These are phyloP conservation scores for Colletotrichum sp. DNA, from an alignment of 2,329 filamentous ascomycete genomes.

Conservation along the genomic window DNA sequence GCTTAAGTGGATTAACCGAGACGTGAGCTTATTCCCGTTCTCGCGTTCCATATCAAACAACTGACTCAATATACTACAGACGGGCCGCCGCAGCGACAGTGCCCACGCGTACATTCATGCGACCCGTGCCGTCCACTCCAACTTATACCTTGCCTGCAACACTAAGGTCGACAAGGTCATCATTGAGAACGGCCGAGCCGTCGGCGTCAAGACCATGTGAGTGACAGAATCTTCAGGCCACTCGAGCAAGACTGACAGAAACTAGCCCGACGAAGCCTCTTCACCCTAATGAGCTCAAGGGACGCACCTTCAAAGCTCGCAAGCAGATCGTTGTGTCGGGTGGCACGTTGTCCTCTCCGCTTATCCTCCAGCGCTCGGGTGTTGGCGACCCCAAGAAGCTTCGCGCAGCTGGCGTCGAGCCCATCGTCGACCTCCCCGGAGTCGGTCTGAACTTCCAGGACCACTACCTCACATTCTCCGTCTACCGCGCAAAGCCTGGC, in stretches of 20 bases:
- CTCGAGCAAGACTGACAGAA: not conserved
- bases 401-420: slow-evolving; percentile 69
- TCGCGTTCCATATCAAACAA: not conserved
- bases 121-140: slow-evolving; percentile 71
- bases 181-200: slow-evolving; percentile 73
- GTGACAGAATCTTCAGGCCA: slow-evolving; percentile 5
- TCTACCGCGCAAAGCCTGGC: slow-evolving; percentile 75
- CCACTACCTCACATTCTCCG: slow-evolving; percentile 74
- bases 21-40: slow-evolving; percentile 37
- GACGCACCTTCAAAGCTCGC: slow-evolving; percentile 66
- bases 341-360: slow-evolving; percentile 74
- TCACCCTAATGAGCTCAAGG: slow-evolving; percentile 54
- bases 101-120: slow-evolving; percentile 81
- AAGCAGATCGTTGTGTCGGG: slow-evolving; percentile 78
- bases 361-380: slow-evolving; percentile 78
- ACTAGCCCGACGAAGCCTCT: slow-evolving; percentile 67
- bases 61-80: slow-evolving; percentile 37
- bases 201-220: slow-evolving; percentile 71
- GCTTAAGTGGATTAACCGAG: slow-evolving; percentile 85
- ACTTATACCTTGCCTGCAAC: slow-evolving; percentile 75
- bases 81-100: slow-evolving; percentile 76
- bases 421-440: slow-evolving; percentile 72
- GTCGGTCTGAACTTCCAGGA: slow-evolving; percentile 81
- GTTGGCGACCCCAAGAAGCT: slow-evolving; percentile 76
- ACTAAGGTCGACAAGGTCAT: slow-evolving; percentile 81